Evolutionary conservation across 1,139 yeast genomes (phyloP), one percentile per base, ranked within the genome.

Genomic region (Taphrina wiesneri): DNA sequence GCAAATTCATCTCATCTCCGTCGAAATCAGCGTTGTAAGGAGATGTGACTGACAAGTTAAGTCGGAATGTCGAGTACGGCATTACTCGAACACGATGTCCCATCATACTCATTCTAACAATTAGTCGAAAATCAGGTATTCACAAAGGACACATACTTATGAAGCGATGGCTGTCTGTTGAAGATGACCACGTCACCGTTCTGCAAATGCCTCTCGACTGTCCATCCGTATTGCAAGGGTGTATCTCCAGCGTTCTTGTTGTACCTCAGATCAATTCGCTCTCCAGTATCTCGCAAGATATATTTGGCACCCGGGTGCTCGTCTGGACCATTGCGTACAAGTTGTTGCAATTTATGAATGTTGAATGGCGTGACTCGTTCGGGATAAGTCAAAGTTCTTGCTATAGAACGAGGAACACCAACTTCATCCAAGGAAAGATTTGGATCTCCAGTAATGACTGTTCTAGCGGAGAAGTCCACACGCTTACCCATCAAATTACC

Each of bases 1-100:
- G 99, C 80, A 95, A 87, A 79, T 95, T 95, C 99, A 95, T 95
- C 80, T 95, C 99, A 78, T 95, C 99, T 82, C 99, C 99, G 81
- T 95, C 99, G 82, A 95, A 95, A 88, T 95, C 99, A 61, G 99
- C 99, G 79, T 95, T 95, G 79, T 95, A 95, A 28, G 99, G 99
- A 17, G 98, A 90, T 0, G 99, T 93, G 62, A 93, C 99, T 17
- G 98, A 93, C 76, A 95, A 81, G 76, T 93, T 95, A 80, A 95
- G 82, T 80, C 99, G 86, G 81, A 95, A 95, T 0, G 99, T 93
- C 3, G 98, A 92, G 76, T 92, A 95, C 15, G 99, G 99, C 97
- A 95, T 92, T 63, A 93, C 99, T 76, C 90, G 91, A 47, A 93
- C 99, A 79, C 97, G 85, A 77, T 95, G 99, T n/a, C 97, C 96